Evolutionary conservation across 2,329 filamentous ascomycete genomes (phyloP).

Genomic region (Sporothrix sp.): DNA sequence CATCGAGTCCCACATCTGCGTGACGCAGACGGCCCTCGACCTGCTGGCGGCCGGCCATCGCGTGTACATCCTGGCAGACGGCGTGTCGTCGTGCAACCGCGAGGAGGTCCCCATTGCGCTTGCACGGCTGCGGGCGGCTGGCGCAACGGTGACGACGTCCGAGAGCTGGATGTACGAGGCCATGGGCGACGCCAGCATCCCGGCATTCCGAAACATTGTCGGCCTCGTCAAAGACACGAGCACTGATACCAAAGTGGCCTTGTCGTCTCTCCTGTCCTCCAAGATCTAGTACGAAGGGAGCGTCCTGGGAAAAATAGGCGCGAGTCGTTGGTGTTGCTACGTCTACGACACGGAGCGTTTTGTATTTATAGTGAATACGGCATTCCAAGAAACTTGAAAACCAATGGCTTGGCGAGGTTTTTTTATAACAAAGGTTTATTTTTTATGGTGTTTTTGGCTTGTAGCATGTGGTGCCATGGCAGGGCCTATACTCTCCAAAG

Average conservation of each 20-base stretch:
- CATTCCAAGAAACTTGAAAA: too few relatives aligned
- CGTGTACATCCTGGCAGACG: slow-evolving; percentile 84
- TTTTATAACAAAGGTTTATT: background rate
- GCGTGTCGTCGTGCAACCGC: slow-evolving; percentile 75
- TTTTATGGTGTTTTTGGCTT: slow-evolving; percentile 20
- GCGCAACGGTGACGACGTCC: slow-evolving; percentile 71
- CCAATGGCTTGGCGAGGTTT: too few relatives aligned
- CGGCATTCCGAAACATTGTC: slow-evolving; percentile 64
- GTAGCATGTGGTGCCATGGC: too few relatives aligned
- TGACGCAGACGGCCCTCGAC: slow-evolving; percentile 86
- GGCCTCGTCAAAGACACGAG: slow-evolving; percentile 69
- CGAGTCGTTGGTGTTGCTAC: too few relatives aligned
- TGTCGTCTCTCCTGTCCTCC: slow-evolving; percentile 53
- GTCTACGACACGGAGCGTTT: background rate
- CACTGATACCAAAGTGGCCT: slow-evolving; percentile 56
- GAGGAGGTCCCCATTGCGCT: slow-evolving; percentile 75
- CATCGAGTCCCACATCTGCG: slow-evolving; percentile 89
- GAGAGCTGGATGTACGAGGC: slow-evolving; percentile 87
- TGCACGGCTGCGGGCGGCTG: slow-evolving; percentile 62
- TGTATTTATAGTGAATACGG: too few relatives aligned
- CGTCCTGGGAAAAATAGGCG: too few relatives aligned
- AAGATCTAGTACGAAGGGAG: slow-evolving; percentile 34
- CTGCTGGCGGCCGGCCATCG: slow-evolving; percentile 62
- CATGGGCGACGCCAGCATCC: slow-evolving; percentile 67
- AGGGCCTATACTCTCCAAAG: too few relatives aligned